Percentiles rank a stretch among this genome's conserved stretches.
phyloP scores from a whole-genome alignment of 441 rosid species.

The Mallotus repandus region DNA sequence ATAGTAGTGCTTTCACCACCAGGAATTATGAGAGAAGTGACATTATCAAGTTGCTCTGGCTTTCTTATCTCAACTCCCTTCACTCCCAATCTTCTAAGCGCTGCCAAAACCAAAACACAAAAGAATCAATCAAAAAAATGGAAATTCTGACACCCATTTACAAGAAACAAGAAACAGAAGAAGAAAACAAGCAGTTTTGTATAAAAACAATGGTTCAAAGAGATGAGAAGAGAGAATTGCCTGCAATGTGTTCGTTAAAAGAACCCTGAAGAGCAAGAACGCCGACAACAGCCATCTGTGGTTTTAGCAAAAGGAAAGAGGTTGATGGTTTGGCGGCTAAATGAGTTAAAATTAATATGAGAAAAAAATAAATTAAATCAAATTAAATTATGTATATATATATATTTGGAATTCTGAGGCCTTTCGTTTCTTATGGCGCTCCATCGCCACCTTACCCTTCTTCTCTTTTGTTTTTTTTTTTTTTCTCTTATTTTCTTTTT shows the following conservation, averaged over 20 bases:
- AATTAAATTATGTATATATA: too few relatives aligned
- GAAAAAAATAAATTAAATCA: too few relatives aligned
- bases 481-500: too few relatives aligned
- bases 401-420: slow-evolving; percentile 16
- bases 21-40: slow-evolving; percentile 83
- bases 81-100: slow-evolving; percentile 71
- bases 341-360: neutral
- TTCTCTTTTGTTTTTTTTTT: too few relatives aligned
- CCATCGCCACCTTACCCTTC: neutral
- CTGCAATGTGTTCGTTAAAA: slow-evolving; percentile 93
- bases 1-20: slow-evolving; percentile 99
- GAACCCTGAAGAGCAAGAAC: slow-evolving; percentile 93
- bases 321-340: slow-evolving; percentile 14
- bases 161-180: neutral
- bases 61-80: slow-evolving; percentile 86
- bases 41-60: slow-evolving; percentile 69
- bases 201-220: neutral
- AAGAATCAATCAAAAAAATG: neutral
- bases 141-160: neutral
- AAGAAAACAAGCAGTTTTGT: neutral
- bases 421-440: slow-evolving; percentile 30
- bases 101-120: slow-evolving; percentile 28
- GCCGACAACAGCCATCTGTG: slow-evolving; percentile 61
- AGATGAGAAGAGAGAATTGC: slow-evolving; percentile 15
- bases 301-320: too few relatives aligned